Percentiles rank a stretch among this genome's conserved stretches.
Evolutionary conservation across 208 protist genomes (phyloP).

Genomic region (Trypanosomatidae sp.): DNA sequence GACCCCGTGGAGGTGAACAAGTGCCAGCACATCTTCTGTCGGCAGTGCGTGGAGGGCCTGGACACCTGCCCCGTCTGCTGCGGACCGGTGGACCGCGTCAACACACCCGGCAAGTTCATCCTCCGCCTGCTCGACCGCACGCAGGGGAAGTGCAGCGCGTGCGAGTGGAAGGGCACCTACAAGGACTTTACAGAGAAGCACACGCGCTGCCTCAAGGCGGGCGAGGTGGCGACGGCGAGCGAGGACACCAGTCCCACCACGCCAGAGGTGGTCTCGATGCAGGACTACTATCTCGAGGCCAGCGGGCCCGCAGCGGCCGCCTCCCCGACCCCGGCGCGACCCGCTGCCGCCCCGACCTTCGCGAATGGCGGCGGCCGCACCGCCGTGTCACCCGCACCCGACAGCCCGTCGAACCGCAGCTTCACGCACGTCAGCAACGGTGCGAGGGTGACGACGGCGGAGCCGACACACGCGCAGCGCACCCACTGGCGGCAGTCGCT

Average conservation of each 20-base stretch:
- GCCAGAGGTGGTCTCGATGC: conserved; percentile 7
- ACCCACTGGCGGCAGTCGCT: conserved; percentile 27
- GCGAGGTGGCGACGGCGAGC: not conserved
- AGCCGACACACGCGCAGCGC: conserved; percentile 14
- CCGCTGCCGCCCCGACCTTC: not conserved
- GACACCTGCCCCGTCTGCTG: conserved; percentile 53
- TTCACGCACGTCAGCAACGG: no score
- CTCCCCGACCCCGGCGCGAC: not conserved
- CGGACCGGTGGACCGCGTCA: conserved; percentile 17
- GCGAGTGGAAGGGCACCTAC: conserved; percentile 55
- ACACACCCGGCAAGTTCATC: conserved; percentile 41
- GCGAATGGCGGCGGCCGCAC: not conserved
- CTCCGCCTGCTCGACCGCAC: conserved; percentile 43
- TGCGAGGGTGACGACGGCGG: not conserved
- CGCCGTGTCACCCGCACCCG: no score
- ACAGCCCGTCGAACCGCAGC: no score
- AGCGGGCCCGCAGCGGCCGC: not conserved
- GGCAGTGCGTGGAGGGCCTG: conserved; percentile 31
- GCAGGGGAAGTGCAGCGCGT: conserved; percentile 44
- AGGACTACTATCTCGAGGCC: conserved; percentile 51
- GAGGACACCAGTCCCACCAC: conserved; percentile 1
- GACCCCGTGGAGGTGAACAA: conserved; percentile 43
- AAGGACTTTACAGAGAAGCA: conserved; percentile 52
- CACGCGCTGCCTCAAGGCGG: conserved; percentile 25
- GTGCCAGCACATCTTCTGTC: conserved; percentile 67